Evolutionary conservation across 2,329 filamentous ascomycete species (phyloP), one percentile per base, ranked within the genome.

Genomic region (Aspergillus sp.): DNA sequence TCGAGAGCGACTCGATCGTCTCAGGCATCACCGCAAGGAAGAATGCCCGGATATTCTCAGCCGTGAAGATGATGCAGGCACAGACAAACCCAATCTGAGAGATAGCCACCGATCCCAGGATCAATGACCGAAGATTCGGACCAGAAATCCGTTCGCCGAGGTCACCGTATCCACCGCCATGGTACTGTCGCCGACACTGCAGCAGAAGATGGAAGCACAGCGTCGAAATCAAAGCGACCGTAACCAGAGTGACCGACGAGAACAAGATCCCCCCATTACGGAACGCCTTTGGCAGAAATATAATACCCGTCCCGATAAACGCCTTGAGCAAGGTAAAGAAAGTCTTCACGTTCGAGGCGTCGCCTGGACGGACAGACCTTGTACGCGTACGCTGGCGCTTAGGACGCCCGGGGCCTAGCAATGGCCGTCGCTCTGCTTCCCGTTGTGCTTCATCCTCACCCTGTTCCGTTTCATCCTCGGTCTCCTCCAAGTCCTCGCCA

Each of bases 1-100:
- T 80, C 3, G 81, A 80, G 1, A 89, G 69, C 1, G 81, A 81
- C 22, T 77, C 68, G 2, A 62, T 73, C 3, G 74, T 68, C 34
- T 79, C 78, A 4, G 76, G 70, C 1, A 80, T 77, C 34, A 91
- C 83, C 2, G 89, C 89, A 30, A 83, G 75, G 22, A 88, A 74
- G 73, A 92, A 90, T 0, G 87, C 84, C 39, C 80, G 80, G 18
- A 90, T 73, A 66, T 92, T 92, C 69, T 92, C 88, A 0, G 89
- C 89, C 0, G 87, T 88, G 66, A 92, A 92, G 53, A 92, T 89
- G 50, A 91, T 82, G 32, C 89, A 89, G 0, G 89, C 85, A 64
- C 89, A 92, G 42, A 92, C 89, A 62, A 92, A 92, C 2, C 89
- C 89, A 13, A 92, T 78, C 70, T 92, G 89, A 0, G 89, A 91